Base-by-base conservation (phyloP, 148 eudicot genomes). In the Cornus suecica region DNA sequence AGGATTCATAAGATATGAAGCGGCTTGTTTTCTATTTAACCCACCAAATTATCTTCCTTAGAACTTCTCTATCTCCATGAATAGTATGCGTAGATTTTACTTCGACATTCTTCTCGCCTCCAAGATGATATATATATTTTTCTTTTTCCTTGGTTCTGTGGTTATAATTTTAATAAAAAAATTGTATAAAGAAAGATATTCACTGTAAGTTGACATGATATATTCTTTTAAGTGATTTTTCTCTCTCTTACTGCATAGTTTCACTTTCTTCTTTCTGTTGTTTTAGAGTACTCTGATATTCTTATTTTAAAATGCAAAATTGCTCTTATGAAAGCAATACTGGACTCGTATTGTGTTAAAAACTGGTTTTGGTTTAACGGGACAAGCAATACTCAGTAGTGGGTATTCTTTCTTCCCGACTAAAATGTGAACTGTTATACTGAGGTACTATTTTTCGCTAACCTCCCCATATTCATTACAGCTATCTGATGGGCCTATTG, bases 401-500 rank as follows among this genome's bases (percentile, higher is more conserved):
- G 5, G 34, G 34, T 2, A 37, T 37, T 37, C 9, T 6, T 37
- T 37, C 42, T 37, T 37, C 42, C 42, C 9, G 42, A 37, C 42
- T 37, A 37, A 37, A 37, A 23, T 23, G 11, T 77, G 16, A 51
- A 64, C 1, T 29, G 67, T 23, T 51, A 31, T 65, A 34, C n/a
- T 66, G 31, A 29, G 15, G 42, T 37, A 37, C 42, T 37, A 6
- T 37, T 37, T 4, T 37, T 52, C n/a, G 51, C 22, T 64, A 34
- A 51, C 32, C 22, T 22, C 20, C 60, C 22, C 51, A 42, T 61
- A 74, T 76, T 76, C 58, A 14, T 48, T 87, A 84, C 96, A 95
- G 99, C 82, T 87, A 25, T 95, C 97, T 82, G 99, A 95, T 84
- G 99, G 97, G 71, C 89, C 92, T 70, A 89, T 95, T 80, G 96